Base-by-base conservation (phyloP, 2,329 filamentous ascomycete genomes). In the Aureobasidium sp. region DNA sequence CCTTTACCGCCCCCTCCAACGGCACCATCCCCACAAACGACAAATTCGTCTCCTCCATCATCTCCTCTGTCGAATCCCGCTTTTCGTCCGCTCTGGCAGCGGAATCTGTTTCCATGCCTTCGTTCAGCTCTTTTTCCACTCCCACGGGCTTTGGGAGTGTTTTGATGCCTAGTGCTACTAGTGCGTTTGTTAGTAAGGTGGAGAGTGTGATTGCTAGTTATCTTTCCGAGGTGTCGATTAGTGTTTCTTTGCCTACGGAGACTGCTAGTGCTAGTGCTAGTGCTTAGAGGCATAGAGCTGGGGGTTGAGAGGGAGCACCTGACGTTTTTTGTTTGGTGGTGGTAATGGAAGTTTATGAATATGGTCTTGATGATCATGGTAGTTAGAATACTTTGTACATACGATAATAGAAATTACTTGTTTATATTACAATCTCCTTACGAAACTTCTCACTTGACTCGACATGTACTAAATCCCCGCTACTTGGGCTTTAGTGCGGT, bases 51-150 rank as follows among this genome's bases (percentile, higher is more conserved):
- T 37, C 42, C 7, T n/a, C 14, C 20, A 27, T 58, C 12, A 36
- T 58, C 5, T 45, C 31, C 31, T 37, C 41, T 17, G 22, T 58
- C 55, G 29, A 48, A 5, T 47, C 55, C 12, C 27, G 31, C n/a
- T 59, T 47, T 20, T 48, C 42, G 5, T 48, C 27, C 42, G 55
- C 31, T 37, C 44, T 59, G 42, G 41, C 55, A 47, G 44, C 39
- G 14, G 22, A 59, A 9, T 36, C 42, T 42, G 39, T 59, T 31
- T 48, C 55, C 31, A 59, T 59, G 55, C 55, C 55, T 22, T 37
- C 42, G 1, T 27, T 59, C 8, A 25, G 42, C 29, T 48, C 42
- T 17, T 48, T 48, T 34, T 25, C 29, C 34, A 48, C 55, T 2
- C 42, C 55, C 12, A 59, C 55, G 7, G 39, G 31, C 14, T 44